Percentiles rank a stretch among this genome's conserved stretches.
phyloP scores from a whole-genome alignment of 768 basidiomycete genomes.

The Hortiboletus campestris region DNA sequence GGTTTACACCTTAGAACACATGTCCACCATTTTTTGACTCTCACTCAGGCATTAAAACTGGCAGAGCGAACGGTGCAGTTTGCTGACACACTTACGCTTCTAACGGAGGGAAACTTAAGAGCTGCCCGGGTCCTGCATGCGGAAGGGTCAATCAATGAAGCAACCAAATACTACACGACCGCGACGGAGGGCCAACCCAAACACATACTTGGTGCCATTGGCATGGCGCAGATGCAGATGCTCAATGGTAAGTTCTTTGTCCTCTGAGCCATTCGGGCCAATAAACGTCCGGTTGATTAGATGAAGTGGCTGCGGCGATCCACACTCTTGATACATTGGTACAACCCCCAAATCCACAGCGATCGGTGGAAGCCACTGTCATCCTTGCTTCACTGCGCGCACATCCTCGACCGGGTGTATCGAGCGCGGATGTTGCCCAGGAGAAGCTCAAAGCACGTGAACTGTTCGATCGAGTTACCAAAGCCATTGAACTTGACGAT shows the following conservation, averaged over 20 bases:
- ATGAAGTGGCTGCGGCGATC: conserved; percentile 81
- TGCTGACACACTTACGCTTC: conserved; percentile 80
- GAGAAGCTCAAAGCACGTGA: conserved; percentile 77
- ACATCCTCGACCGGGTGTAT: conserved; percentile 75
- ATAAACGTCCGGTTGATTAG: conserved; percentile 37
- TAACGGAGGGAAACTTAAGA: conserved; percentile 84
- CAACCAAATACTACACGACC: conserved; percentile 65
- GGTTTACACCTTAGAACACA: conserved; percentile 11
- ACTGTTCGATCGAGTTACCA: conserved; percentile 72
- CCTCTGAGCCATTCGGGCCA: not conserved
- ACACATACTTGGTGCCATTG: conserved; percentile 76
- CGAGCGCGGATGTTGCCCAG: conserved; percentile 64
- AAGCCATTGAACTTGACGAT: conserved; percentile 66
- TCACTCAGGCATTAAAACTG: conserved; percentile 75
- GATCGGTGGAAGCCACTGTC: conserved; percentile 79
- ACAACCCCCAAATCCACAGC: conserved; percentile 60
- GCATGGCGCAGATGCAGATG: conserved; percentile 85
- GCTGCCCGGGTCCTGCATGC: conserved; percentile 81
- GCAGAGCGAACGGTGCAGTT: conserved; percentile 94
- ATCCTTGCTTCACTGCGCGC: conserved; percentile 90
- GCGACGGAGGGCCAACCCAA: conserved; percentile 71
- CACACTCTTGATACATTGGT: conserved; percentile 79
- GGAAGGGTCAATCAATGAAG: conserved; percentile 60
- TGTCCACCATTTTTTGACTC: not conserved
- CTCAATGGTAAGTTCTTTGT: conserved; percentile 58